Conservation (phyloP, 23 red algal species). For the Gracilaria vermiculophylla region DNA sequence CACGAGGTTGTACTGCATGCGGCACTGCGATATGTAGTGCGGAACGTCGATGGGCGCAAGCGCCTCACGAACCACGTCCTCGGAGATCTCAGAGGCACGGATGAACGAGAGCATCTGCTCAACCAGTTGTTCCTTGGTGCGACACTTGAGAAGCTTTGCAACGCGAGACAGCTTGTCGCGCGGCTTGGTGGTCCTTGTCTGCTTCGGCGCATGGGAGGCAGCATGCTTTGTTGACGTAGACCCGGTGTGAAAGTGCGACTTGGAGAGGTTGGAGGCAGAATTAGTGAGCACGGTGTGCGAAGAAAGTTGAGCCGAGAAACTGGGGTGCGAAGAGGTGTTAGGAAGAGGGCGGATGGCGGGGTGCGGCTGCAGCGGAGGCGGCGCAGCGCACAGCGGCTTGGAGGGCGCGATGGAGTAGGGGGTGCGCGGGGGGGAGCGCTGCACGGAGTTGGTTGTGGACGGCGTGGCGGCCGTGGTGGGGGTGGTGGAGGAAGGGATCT, state of each 20-base stretch:
- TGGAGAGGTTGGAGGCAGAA: not conserved
- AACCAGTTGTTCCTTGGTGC: slow-evolving; percentile 25
- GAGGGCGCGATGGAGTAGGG: not conserved
- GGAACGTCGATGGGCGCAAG: not conserved
- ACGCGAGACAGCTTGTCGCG: slow-evolving; percentile 26
- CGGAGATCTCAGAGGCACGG: not conserved
- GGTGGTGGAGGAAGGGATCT: not conserved
- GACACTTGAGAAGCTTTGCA: slow-evolving; percentile 18
- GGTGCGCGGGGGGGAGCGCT: not conserved
- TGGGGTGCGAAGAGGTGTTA: slow-evolving; percentile 19
- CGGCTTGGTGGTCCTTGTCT: not conserved
- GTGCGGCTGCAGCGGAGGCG: not conserved
- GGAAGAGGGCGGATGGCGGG: not conserved
- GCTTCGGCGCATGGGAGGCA: not conserved
- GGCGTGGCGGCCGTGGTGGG: not conserved
- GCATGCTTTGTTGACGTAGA: slow-evolving; percentile 7
- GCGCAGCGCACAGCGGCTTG: not conserved
- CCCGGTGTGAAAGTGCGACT: not conserved
- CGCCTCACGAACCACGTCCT: not conserved
- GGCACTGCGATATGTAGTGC: not conserved
- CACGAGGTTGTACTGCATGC: not conserved
- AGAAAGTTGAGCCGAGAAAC: not conserved
- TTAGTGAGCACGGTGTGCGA: slow-evolving; percentile 19
- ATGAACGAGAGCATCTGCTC: slow-evolving; percentile 2
- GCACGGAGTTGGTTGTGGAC: slow-evolving; percentile 11